Base-by-base conservation (phyloP, 1,284 basidiomycete genomes). In the Trichosporon asahii region DNA sequence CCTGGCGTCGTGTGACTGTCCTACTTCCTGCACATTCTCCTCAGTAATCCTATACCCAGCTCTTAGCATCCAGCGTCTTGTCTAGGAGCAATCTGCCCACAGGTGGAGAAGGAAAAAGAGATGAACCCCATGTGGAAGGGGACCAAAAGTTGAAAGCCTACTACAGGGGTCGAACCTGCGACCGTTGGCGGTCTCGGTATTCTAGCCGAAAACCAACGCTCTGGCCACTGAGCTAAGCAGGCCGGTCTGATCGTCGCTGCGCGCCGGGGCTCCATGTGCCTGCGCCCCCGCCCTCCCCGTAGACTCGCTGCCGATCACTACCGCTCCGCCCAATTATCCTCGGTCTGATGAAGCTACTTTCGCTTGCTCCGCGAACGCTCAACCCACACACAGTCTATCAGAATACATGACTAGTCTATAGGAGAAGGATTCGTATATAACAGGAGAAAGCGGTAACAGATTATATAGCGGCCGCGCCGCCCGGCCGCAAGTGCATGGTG, bases 191-290 rank as follows among this genome's bases (percentile, higher is more conserved):
- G 49, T 53, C 49, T 21, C 49, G 49, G 49, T 25, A 25, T 53
- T 11, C 21, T 2, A 53, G 23, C 49, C 49, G 49, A 53, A 53
- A 53, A 53, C 49, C 49, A 53, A 53, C 49, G 49, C 49, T 53
- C 49, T 53, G 49, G 49, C 49, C 49, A 53, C 49, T 53, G 49
- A 53, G 49, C 49, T 53, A 53, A 53, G 49, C 49, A 53, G 49
- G 49, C 49, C 9, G 49, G 49, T 11, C 49, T 53, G 49, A 53
- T 53, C 49, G 21, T 7, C 49, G 12, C 5, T 2, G 21, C 49
- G 23, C 15, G 3, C 7, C 21, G 49, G 49, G 49, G 49, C 49
- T 53, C 49, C 49, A 53, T 53, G 21, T 12, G 49, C 49, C 21
- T 40, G 18, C 5, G 44, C 21, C 23, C 25, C 21, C 49, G 49